Base-by-base conservation (phyloP, 2,329 filamentous ascomycete genomes). In the Ophiobolus disseminans region DNA sequence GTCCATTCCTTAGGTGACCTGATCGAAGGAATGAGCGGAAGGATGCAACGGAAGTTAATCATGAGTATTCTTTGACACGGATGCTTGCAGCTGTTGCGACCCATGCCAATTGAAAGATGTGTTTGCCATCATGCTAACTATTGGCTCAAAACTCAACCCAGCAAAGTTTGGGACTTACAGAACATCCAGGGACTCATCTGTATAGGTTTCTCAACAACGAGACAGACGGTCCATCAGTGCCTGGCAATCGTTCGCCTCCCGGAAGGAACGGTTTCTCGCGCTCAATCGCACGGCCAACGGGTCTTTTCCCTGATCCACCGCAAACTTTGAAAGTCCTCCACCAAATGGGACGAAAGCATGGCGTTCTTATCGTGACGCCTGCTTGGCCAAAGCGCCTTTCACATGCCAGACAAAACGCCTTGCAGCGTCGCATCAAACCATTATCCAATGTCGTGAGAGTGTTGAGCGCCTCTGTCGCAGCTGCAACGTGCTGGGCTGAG, bases 331-430 rank as follows among this genome's bases (percentile, higher is more conserved):
- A 44, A 14, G 14, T 21, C 21, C 22, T 28, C 16, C 9, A 26
- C n/a, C 9, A 35, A 36, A 28, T 16, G 30, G 30, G 17, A 26
- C 9, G 16, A 16, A 44, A 40, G 31, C 44, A 34, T 57, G 45
- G 56, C 35, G 50, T 50, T 46, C 45, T 56, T 52, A 59, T 59
- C 53, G 41, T 52, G 35, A 30, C 31, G 49, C 25, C 52, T 31
- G 39, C 53, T n/a, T 49, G 57, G 54, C 47, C 55, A 58, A 55
- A 43, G 51, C 55, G 41, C 37, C 53, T 65, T 60, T 65, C 62
- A 65, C 62, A 65, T 65, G 62, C 52, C 53, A 62, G 48, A 14
- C 30, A 14, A n/a, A 10, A 14, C 40, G 26, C 14, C 46, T 23
- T 41, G 50, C 50, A 34, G 53, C 45, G 39, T 45, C 45, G 42